A percentile compares a stretch with the other conserved stretches of the same genome.
phyloP scores from a whole-genome alignment of 2,329 filamentous ascomycete species.

The Hypoxylon sp. region DNA sequence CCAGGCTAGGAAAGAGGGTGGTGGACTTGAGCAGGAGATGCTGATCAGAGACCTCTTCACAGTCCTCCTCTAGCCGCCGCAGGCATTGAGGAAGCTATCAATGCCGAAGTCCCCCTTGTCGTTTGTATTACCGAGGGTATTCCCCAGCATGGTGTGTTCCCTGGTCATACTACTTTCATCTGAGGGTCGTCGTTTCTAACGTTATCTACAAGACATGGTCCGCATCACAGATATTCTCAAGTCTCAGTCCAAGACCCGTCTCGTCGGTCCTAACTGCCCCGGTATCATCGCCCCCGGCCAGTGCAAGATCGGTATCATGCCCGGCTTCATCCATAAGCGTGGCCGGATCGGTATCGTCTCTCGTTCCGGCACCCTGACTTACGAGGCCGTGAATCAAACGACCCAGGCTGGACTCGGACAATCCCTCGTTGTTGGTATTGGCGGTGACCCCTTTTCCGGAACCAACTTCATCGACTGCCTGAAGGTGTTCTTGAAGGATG shows the following conservation, averaged over 20 bases:
- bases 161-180: conserved; percentile 15
- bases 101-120: conserved; percentile 91
- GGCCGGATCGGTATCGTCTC: conserved; percentile 99
- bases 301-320: conserved; percentile 99
- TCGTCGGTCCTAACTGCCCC: conserved; percentile 98
- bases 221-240: conserved; percentile 98
- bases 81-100: conserved; percentile 96
- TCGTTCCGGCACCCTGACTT: conserved; percentile 96
- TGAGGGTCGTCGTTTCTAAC: conserved; percentile 24
- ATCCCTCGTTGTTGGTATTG: conserved; percentile 97
- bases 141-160: conserved; percentile 86
- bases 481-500: conserved; percentile 94
- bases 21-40: conserved; percentile 3
- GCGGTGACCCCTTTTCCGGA: conserved; percentile 97
- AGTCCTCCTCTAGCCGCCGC: conserved; percentile 91
- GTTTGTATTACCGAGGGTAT: conserved; percentile 99
- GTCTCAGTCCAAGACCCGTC: conserved; percentile 95
- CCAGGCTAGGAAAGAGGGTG: not conserved
- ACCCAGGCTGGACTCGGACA: conserved; percentile 96
- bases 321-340: conserved; percentile 99
- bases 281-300: conserved; percentile 95
- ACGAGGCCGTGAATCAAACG: conserved; percentile 99
- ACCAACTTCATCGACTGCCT: conserved; percentile 99
- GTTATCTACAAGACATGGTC: conserved; percentile 82
- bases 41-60: conserved; percentile 42